A percentile compares a stretch with the other conserved stretches of the same genome.
phyloP scores from a whole-genome alignment of 2,329 filamentous ascomycete species.

The Chaetomiaceae sp. region DNA sequence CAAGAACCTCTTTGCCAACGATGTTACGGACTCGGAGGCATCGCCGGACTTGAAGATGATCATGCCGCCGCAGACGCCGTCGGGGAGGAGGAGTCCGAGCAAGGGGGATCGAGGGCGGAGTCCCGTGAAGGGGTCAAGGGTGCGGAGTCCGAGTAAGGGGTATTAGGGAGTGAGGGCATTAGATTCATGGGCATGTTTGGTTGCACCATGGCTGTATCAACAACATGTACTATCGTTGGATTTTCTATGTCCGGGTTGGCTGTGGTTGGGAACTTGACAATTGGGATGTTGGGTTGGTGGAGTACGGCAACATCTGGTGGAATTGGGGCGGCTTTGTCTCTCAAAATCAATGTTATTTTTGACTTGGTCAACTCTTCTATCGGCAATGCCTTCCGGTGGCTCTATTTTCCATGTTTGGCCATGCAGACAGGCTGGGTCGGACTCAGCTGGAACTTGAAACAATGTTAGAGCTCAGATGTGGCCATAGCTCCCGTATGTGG shows the following conservation, averaged over 20 bases:
- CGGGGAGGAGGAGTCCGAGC: slow-evolving; percentile 43
- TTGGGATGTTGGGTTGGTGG: neutral
- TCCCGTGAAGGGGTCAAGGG: slow-evolving; percentile 39
- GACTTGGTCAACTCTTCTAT: too few relatives aligned
- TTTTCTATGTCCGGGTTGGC: neutral
- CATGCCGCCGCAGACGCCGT: slow-evolving; percentile 44
- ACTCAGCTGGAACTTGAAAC: too few relatives aligned
- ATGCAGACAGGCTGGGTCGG: too few relatives aligned
- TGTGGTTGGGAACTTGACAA: neutral
- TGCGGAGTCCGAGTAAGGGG: slow-evolving; percentile 21
- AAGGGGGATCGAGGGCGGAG: slow-evolving; percentile 48
- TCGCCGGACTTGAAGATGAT: slow-evolving; percentile 43
- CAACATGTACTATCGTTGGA: neutral
- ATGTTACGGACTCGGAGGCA: slow-evolving; percentile 49
- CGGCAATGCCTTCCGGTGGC: too few relatives aligned
- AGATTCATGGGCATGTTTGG: neutral
- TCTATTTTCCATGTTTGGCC: too few relatives aligned
- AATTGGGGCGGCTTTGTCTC: neutral
- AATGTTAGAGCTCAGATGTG: too few relatives aligned
- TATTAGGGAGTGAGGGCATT: slow-evolving; percentile 10
- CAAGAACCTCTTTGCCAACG: slow-evolving; percentile 36
- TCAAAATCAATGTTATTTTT: too few relatives aligned
- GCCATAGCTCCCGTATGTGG: too few relatives aligned
- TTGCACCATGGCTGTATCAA: neutral
- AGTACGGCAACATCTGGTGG: neutral